Conservation (phyloP, 768 basidiomycete genomes). For the Lyophyllum semitale region DNA sequence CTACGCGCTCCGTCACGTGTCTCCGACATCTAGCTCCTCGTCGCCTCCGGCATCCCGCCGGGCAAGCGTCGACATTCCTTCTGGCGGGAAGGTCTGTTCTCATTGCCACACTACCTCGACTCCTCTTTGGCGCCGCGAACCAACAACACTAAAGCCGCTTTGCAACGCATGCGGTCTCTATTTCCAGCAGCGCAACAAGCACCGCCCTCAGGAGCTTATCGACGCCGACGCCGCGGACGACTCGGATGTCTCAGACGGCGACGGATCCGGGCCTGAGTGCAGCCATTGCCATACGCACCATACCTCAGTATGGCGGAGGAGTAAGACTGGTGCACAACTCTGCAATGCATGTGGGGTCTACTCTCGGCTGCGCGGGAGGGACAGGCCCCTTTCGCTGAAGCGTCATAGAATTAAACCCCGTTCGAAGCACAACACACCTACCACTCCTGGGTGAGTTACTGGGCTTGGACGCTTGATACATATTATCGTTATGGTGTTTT, state of each 20-base stretch:
- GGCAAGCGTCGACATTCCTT: conserved; percentile 30
- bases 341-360: conserved; percentile 57
- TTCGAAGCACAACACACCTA: conserved; percentile 42
- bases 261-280: conserved; percentile 46
- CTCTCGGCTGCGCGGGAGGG: conserved; percentile 45
- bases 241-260: conserved; percentile 39
- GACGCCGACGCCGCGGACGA: conserved; percentile 47
- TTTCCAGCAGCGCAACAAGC: conserved; percentile 46
- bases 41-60: conserved; percentile 27
- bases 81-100: conserved; percentile 41
- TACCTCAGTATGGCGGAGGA: conserved; percentile 52
- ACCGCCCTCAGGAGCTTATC: conserved; percentile 50
- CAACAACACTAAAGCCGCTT: conserved; percentile 42
- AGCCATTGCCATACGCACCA: conserved; percentile 51
- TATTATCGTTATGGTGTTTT: background rate
- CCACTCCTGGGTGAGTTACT: conserved; percentile 7
- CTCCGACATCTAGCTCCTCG: conserved; percentile 20
- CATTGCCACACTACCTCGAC: conserved; percentile 50
- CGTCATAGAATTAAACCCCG: conserved; percentile 51
- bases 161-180: conserved; percentile 53
- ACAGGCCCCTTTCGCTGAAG: conserved; percentile 45
- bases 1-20: conserved; percentile 23
- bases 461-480: background rate
- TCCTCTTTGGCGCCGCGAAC: conserved; percentile 51
- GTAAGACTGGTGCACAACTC: conserved; percentile 49